These are phyloP conservation scores for Akanthomyces muscarius DNA, from an alignment of 2,329 filamentous ascomycete genomes.

Conservation along the genomic window DNA sequence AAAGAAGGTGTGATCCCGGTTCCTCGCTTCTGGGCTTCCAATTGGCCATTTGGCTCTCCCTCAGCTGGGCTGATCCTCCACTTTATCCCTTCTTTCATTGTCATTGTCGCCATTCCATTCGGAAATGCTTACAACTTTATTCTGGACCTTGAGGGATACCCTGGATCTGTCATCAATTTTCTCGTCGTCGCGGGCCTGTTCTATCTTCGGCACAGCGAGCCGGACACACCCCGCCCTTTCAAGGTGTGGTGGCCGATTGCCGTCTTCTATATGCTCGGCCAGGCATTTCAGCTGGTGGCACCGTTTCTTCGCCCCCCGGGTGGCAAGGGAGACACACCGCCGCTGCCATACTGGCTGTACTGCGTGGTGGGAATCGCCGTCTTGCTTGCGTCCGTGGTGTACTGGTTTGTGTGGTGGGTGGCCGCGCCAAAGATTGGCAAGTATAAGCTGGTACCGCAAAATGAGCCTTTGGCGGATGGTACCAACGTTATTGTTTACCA, in stretches of 20 bases:
- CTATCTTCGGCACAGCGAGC: slow-evolving; percentile 20
- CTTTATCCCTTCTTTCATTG: slow-evolving; percentile 21
- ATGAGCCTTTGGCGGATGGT: slow-evolving; percentile 22
- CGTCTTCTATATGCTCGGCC: slow-evolving; percentile 22
- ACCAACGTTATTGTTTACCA: slow-evolving; percentile 24
- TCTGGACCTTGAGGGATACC: slow-evolving; percentile 20
- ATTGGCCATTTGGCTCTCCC: slow-evolving; percentile 21
- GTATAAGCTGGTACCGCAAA: slow-evolving; percentile 21
- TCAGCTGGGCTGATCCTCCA: slow-evolving; percentile 19
- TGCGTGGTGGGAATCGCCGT: slow-evolving; percentile 23
- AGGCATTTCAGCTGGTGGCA: slow-evolving; percentile 23
- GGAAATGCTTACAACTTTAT: slow-evolving; percentile 21
- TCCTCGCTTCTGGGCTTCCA: slow-evolving; percentile 21
- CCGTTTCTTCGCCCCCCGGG: slow-evolving; percentile 22
- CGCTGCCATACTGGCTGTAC: slow-evolving; percentile 24
- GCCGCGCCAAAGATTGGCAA: slow-evolving; percentile 20
- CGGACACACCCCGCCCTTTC: slow-evolving; percentile 20
- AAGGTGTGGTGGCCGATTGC: slow-evolving; percentile 23
- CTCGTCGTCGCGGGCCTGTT: slow-evolving; percentile 21
- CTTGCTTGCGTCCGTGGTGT: slow-evolving; percentile 20
- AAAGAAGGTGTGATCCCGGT: slow-evolving; percentile 21
- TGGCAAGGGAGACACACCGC: slow-evolving; percentile 22
- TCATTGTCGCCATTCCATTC: slow-evolving; percentile 23
- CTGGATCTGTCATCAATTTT: slow-evolving; percentile 19
- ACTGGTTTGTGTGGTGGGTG: slow-evolving; percentile 25